Base-by-base conservation (phyloP, 2,329 filamentous ascomycete species). In the Chrysoporthe austroafricana region DNA sequence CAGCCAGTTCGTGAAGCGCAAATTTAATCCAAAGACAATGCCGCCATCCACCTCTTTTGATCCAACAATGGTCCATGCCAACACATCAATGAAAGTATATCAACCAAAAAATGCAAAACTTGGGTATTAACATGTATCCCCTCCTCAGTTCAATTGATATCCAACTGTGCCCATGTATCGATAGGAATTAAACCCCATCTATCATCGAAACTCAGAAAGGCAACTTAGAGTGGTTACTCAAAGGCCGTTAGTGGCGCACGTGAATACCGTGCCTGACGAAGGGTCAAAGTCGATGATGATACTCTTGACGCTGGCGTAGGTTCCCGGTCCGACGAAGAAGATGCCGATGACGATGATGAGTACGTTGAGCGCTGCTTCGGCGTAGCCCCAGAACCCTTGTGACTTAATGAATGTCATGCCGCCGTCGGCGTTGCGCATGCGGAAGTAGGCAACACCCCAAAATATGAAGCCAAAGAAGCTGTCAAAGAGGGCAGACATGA, bases 381-480 rank as follows among this genome's bases (percentile, higher is more conserved):
- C 74, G 69, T 79, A 79, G 46, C 86, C 85, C 1, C 58, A 79
- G 44, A 89, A 73, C 60, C 85, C 87, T 44, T 86, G 81, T 1
- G 79, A 80, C 70, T 82, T 84, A 62, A 85, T 83, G 43, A 86
- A 83, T 0, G 82, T 79, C 2, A 84, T 75, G 7, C 85, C 83
- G 46, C 87, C 84, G 70, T 92, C 90, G 1, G 86, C 90, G 26
- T 81, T 81, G 60, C 91, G 85, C 91, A 95, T 92, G 66, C 91
- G 86, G 74, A 94, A 86, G 75, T 93, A 95, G 0, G 91, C 92
- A 1, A 93, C 86, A 14, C 91, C 92, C 92, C 92, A 97, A 83
- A 97, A 97, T 75, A 97, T 97, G 83, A 97, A 97, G 34, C 94
- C 94, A 74, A 95, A 95, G 84, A 94, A 95, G 64, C 91, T 95